Base-by-base conservation (phyloP, 179 eudicot species). In the Patellifolia procumbens region DNA sequence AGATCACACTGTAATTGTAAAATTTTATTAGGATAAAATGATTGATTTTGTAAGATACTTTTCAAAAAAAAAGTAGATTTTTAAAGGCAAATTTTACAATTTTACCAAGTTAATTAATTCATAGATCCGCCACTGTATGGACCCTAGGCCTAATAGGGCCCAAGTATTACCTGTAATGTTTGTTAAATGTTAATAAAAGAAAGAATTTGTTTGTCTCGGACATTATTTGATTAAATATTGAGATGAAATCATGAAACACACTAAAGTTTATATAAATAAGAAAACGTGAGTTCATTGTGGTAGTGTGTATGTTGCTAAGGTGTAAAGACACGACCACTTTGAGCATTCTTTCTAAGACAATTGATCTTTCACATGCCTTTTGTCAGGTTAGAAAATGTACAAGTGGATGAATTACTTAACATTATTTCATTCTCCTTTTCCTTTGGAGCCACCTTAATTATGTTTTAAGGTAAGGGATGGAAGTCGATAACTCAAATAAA, bases 261-360 rank as follows among this genome's bases (percentile, higher is more conserved):
- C 16, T 2, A 17, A 65, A 39, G 32, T 2, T 19, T 28, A 66
- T 37, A 9, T n/a, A 39, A 6, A 0, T 1, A 20, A 10, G n/a
- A 42, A 66, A 11, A 58, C 22, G 26, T 10, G n/a, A 62, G 35
- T 64, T 32, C 19, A 46, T 34, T 28, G 5, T 60, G 20, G 19
- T 11, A n/a, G 61, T 56, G 29, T 22, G n/a, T 3, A 16, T 61
- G 66, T 61, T 22, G 16, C 39, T 8, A 32, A 31, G 67, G 67
- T 62, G 70, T 65, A 20, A 34, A 39, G 70, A 39, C 28, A 66
- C 12, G 19, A n/a, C 70, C 32, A 37, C 49, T 66, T 66, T 22
- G 31, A 66, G 70, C 51, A 6, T 39, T 8, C 10, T 0, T 42
- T 4, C 13, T 58, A 17, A 24, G 63, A 34, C 11, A 17, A 58